These are phyloP conservation scores for Talaromyces sp. DNA, from an alignment of 2,329 filamentous ascomycete genomes.

Conservation along the genomic window DNA sequence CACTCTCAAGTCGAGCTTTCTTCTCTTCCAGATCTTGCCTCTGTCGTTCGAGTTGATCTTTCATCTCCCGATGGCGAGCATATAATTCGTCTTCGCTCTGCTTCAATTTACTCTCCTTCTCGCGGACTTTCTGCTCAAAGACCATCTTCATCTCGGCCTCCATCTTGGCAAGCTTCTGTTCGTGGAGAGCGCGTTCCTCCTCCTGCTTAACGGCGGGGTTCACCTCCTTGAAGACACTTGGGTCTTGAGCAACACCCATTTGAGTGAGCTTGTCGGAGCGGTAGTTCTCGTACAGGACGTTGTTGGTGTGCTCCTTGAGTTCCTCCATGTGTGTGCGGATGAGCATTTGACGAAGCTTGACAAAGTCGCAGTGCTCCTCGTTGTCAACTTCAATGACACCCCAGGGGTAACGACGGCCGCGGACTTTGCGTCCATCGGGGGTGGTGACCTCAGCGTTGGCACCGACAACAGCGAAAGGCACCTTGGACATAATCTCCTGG, in stretches of 20 bases:
- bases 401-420: constrained; percentile 95
- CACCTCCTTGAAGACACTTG: constrained; percentile 99
- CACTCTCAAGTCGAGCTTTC: constrained; percentile 92
- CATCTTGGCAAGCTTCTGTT: constrained; percentile 99
- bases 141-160: constrained; percentile 99
- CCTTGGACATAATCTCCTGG: constrained; percentile 99
- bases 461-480: constrained; percentile 96
- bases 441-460: constrained; percentile 92
- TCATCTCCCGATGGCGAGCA: constrained; percentile 98
- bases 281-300: constrained; percentile 98
- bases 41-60: constrained; percentile 96
- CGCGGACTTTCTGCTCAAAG: constrained; percentile 99
- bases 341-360: constrained; percentile 99
- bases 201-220: constrained; percentile 99
- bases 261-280: constrained; percentile 97
- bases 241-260: constrained; percentile 98
- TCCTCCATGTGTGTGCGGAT: constrained; percentile 99
- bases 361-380: constrained; percentile 99
- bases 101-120: constrained; percentile 99
- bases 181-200: constrained; percentile 95
- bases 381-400: constrained; percentile 99
- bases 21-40: constrained; percentile 95
- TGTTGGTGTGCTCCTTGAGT: constrained; percentile 99
- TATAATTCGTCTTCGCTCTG: constrained; percentile 99
- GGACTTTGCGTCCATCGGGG: constrained; percentile 89